Evolutionary conservation across 768 basidiomycete species (phyloP).

Genomic region (Boletellus ananiceps): DNA sequence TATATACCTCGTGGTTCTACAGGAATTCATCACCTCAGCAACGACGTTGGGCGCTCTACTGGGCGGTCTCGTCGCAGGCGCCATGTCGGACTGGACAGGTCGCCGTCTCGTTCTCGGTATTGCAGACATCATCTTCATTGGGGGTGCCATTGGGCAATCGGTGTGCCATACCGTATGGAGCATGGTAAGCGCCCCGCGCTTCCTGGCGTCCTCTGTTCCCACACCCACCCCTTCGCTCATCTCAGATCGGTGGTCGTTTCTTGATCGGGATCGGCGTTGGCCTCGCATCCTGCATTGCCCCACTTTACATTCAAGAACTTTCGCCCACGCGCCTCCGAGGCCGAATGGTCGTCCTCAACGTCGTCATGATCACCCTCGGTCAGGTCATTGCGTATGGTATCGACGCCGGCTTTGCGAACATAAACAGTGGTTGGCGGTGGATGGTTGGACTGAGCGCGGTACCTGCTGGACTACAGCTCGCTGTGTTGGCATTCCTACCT

Average conservation of each 20-base stretch:
- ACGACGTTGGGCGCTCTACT: conserved; percentile 76
- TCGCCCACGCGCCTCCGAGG: conserved; percentile 71
- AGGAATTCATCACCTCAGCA: conserved; percentile 79
- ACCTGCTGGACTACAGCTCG: conserved; percentile 61
- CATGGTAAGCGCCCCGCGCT: conserved; percentile 44
- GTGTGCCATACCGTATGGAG: conserved; percentile 64
- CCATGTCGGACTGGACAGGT: conserved; percentile 68
- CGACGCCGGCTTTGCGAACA: conserved; percentile 59
- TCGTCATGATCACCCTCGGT: conserved; percentile 76
- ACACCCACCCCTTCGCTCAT: not conserved
- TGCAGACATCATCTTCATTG: conserved; percentile 70
- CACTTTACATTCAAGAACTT: conserved; percentile 81
- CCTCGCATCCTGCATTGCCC: conserved; percentile 71
- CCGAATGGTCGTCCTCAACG: conserved; percentile 77
- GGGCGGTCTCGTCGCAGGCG: conserved; percentile 67
- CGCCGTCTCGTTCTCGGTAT: conserved; percentile 59
- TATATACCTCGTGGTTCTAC: not conserved
- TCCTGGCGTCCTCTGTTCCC: not conserved
- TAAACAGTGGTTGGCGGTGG: conserved; percentile 70
- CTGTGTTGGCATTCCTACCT: conserved; percentile 61
- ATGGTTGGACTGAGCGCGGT: conserved; percentile 77
- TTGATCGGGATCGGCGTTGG: conserved; percentile 73
- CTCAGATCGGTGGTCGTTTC: conserved; percentile 65
- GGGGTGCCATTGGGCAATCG: conserved; percentile 68
- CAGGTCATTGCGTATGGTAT: conserved; percentile 78